These are phyloP conservation scores for Candida tallmaniae DNA, from an alignment of 805 yeast species.

Conservation along the genomic window DNA sequence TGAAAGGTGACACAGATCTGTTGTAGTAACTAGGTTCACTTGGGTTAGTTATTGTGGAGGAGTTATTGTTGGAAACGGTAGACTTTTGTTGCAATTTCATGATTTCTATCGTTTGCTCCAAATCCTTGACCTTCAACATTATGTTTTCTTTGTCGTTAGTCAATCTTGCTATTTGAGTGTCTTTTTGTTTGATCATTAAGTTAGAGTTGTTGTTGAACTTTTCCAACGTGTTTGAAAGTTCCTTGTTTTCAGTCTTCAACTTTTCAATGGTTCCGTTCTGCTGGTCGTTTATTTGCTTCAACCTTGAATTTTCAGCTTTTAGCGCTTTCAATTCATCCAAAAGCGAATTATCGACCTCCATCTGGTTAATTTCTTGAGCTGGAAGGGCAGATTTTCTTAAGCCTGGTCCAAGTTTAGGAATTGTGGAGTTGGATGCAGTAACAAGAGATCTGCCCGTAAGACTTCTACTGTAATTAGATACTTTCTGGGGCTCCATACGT, in stretches of 20 bases:
- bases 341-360: constrained; percentile 21
- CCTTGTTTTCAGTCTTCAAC: constrained; percentile 24
- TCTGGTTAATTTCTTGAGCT: neutral
- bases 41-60: constrained; percentile 6
- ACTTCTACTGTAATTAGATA: constrained; percentile 30
- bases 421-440: constrained; percentile 15
- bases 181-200: constrained; percentile 59
- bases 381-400: constrained; percentile 1
- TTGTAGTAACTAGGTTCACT: neutral
- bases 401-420: constrained; percentile 7
- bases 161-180: constrained; percentile 59
- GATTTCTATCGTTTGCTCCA: constrained; percentile 44
- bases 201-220: constrained; percentile 43
- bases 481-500: constrained; percentile 27
- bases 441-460: constrained; percentile 42
- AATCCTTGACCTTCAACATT: constrained; percentile 45
- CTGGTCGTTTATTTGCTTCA: constrained; percentile 23
- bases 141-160: constrained; percentile 59
- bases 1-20: neutral
- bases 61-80: neutral
- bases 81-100: constrained; percentile 21
- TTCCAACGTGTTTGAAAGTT: constrained; percentile 28
- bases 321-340: constrained; percentile 47
- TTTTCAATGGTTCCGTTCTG: constrained; percentile 19
- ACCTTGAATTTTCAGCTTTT: constrained; percentile 48